Base-by-base conservation (phyloP, 495 filamentous ascomycete genomes). In the Filosporella fistucella region DNA sequence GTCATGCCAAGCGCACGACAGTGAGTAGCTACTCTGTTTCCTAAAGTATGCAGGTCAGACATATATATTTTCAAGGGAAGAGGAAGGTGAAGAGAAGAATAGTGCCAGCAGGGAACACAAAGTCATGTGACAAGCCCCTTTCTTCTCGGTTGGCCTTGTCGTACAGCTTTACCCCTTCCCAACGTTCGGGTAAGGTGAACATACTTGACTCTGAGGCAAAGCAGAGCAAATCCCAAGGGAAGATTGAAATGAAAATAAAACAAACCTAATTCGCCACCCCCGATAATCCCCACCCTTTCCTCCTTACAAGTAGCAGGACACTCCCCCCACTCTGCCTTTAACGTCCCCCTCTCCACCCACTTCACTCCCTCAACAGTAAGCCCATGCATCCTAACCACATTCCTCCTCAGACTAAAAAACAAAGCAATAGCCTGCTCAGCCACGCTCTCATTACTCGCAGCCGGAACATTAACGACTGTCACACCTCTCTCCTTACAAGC, bases 391-490 rank as follows among this genome's bases (percentile, higher is more conserved):
- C 62, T 49, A 7, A 69, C 57, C 5, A 78, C 56, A n/a, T 64
- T 67, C 35, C 78, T 63, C 34, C 76, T 63, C 37, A 70, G 58
- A 3, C 74, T 65, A 55, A 78, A 80, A 50, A 77, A 81, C 39
- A 80, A 52, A 18, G 66, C 68, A 13, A 81, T 60, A 0, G 68
- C 70, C 60, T 80, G 75, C 54, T 80, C 77, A n/a, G 65, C 69
- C 2, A 80, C 77, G 10, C 64, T 61, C 16, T 70, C 70, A 9
- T 71, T 63, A 43, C 76, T 79, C 23, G 70, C 68, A 10, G 63
- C 63, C 11, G 75, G 75, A 1, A 66, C 68, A 58, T 76, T 72
- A 37, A 57, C 60, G 0, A 80, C 69, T 0, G 57, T 51, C 39
- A 80, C 63, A 1, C 70, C 68, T 3, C 69, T 63, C 9, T 62